Evolutionary conservation across 1,139 yeast species (phyloP), one percentile per base, ranked within the genome.

Genomic region (Geotrichum klebahnii): DNA sequence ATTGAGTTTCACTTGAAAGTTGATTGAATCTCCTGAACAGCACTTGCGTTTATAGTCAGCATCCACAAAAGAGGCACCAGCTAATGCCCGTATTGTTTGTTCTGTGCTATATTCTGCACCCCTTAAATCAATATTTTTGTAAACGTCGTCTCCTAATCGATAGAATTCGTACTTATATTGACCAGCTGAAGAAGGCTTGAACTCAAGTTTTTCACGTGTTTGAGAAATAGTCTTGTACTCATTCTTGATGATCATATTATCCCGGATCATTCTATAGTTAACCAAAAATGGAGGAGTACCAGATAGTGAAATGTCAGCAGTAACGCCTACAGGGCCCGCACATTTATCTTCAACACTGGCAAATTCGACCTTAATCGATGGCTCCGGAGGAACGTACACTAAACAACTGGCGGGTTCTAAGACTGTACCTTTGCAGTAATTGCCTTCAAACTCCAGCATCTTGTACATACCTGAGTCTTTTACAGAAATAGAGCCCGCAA

Each of bases 261-360:
- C 60, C 55, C 64, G 68, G 31, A 73, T 68, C 19, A 78, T 72
- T 51, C 79, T 78, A 61, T 78, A 85, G 5, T 84, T 81, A 14
- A 89, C 74, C 43, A 75, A 75, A 67, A 84, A 92, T 2, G 97
- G 97, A 0, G 96, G 84, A 24, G 81, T 77, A 14, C 98, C 98
- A 4, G 77, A 69, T 47, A 86, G 75, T 1, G 76, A 67, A 47
- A 84, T 67, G 43, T 79, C 82, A 57, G 90, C 89, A 43, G 78
- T 77, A 53, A 88, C 80, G 0, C 97, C 98, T 8, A 88, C 82
- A 48, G 90, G 87, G 0, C 98, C 98, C 31, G 94, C 85, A 70
- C 99, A 92, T 53, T 84, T 80, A 61, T 92, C 97, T 33, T 80
- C 72, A 2, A 90, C 79, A 2, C 80, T 48, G 64, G 71, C 58